Conservation (phyloP, 139 green algal species). For the Micractinium sp. region DNA sequence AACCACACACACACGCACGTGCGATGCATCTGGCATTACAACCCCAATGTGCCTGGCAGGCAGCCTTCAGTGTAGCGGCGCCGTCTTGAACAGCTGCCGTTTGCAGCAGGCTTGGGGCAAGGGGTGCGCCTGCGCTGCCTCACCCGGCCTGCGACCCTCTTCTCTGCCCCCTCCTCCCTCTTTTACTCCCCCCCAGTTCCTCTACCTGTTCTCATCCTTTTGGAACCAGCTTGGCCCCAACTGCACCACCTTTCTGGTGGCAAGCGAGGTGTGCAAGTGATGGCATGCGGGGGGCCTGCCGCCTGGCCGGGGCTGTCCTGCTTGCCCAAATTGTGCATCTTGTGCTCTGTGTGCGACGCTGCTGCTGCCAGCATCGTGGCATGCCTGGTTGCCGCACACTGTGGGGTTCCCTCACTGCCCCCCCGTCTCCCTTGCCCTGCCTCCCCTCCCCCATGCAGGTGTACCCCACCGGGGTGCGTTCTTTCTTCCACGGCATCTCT, state of each 20-base stretch:
- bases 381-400: too few relatives aligned
- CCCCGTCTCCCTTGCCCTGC: not conserved
- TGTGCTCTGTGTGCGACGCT: not conserved
- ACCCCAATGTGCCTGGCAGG: too few relatives aligned
- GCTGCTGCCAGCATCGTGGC: not conserved
- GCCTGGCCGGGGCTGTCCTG: too few relatives aligned
- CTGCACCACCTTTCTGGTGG: conserved; percentile 58
- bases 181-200: conserved; percentile 55
- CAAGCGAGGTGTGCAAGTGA: conserved; percentile 61
- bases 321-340: too few relatives aligned
- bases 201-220: conserved; percentile 82
- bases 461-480: conserved; percentile 8
- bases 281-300: too few relatives aligned
- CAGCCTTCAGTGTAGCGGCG: not conserved
- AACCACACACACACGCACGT: not conserved
- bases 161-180: conserved; percentile 17
- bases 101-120: too few relatives aligned
- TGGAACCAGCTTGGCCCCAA: conserved; percentile 79
- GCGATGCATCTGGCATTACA: too few relatives aligned
- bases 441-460: not conserved
- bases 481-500: conserved; percentile 61
- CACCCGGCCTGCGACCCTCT: not conserved
- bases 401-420: not conserved
- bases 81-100: too few relatives aligned
- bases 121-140: too few relatives aligned